Evolutionary conservation across 257 asterid genomes (phyloP).

Genomic region (Solanum etuberosum): DNA sequence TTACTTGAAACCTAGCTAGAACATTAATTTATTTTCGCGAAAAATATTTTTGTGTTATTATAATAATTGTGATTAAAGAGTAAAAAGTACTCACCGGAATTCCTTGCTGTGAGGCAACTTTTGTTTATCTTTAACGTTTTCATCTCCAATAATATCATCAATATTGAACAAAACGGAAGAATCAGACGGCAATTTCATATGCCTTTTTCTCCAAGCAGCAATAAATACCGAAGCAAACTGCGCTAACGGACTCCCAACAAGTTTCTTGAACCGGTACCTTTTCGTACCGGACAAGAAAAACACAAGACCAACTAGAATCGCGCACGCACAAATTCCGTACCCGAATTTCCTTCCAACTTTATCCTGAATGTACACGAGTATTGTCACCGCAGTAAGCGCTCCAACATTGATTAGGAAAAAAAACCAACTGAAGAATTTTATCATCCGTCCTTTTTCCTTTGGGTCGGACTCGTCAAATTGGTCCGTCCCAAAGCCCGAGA

Average conservation of each 20-base stretch:
- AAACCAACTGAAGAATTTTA: constrained; percentile 81
- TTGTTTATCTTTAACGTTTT: constrained; percentile 25
- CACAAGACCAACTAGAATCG: constrained; percentile 34
- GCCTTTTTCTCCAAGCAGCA: constrained; percentile 54
- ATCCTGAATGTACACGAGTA: constrained; percentile 74
- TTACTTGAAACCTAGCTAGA: too few relatives aligned
- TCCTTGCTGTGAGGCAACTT: constrained; percentile 56
- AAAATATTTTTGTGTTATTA: neutral
- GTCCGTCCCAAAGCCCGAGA: constrained; percentile 80
- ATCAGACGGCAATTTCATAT: constrained; percentile 37
- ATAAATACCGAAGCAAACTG: constrained; percentile 47
- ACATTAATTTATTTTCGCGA: neutral
- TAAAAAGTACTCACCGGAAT: constrained; percentile 36
- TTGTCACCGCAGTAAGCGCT: constrained; percentile 61
- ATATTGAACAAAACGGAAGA: constrained; percentile 19
- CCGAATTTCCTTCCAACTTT: constrained; percentile 68
- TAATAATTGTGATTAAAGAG: neutral
- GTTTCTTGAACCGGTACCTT: constrained; percentile 61
- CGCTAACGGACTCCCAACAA: constrained; percentile 55
- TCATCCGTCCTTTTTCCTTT: constrained; percentile 49
- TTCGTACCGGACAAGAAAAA: constrained; percentile 50
- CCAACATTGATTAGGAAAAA: constrained; percentile 73
- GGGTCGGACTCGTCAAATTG: constrained; percentile 66
- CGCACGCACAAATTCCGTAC: constrained; percentile 72
- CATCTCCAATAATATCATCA: constrained; percentile 17